phyloP scores from a whole-genome alignment of 441 rosid species.

The Pelargonium citronellum region DNA sequence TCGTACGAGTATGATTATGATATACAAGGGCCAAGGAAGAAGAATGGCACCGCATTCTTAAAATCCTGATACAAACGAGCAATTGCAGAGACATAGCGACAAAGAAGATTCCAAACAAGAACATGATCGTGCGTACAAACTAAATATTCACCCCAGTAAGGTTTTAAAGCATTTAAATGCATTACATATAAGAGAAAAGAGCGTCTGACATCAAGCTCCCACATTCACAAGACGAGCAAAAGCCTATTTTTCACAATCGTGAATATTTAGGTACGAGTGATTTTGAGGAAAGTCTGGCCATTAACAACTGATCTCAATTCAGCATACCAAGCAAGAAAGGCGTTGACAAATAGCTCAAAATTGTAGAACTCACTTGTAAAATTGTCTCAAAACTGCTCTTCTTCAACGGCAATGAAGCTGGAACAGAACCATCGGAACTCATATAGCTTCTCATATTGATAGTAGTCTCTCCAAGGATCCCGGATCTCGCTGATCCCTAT shows the following conservation, averaged over 20 bases:
- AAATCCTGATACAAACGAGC: background rate
- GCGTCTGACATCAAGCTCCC: background rate
- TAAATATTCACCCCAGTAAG: background rate
- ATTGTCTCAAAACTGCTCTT: constrained; percentile 44
- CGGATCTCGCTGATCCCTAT: constrained; percentile 56
- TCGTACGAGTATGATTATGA: background rate
- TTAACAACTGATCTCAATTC: no score
- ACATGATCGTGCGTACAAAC: background rate
- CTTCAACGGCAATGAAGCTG: constrained; percentile 49
- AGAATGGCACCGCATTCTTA: background rate
- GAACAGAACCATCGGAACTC: constrained; percentile 29
- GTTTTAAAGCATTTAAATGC: background rate
- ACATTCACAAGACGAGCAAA: background rate
- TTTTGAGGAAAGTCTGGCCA: background rate
- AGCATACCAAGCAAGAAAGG: background rate
- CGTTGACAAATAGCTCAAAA: background rate
- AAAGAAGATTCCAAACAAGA: background rate
- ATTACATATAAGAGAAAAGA: background rate
- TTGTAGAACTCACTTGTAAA: constrained; percentile 40
- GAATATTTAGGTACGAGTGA: background rate
- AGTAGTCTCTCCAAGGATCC: constrained; percentile 53
- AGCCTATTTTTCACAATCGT: background rate
- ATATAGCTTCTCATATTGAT: constrained; percentile 39
- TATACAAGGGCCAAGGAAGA: background rate
- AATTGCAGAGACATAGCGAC: background rate